Conservation (phyloP, 176 grass and related monocot genomes). For the Sorghum bicolor region DNA sequence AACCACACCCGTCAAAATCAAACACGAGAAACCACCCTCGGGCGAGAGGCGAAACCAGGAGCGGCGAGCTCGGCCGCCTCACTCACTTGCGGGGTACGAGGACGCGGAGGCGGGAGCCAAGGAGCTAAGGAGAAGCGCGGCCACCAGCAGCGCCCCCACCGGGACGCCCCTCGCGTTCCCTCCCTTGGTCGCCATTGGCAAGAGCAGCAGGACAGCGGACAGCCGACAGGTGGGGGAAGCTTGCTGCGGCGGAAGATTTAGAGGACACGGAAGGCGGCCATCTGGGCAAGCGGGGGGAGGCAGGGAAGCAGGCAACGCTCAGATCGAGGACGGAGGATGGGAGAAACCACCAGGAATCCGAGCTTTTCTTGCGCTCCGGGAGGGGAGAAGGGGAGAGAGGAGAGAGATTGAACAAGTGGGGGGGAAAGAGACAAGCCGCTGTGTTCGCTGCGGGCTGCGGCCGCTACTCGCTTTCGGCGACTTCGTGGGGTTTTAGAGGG, state of each 20-base stretch:
- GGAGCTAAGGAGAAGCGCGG: conserved; percentile 34
- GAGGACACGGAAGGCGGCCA: conserved; percentile 31
- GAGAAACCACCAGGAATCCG: conserved; percentile 42
- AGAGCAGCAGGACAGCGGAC: not conserved
- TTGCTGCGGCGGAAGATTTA: conserved; percentile 10
- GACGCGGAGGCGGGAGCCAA: conserved; percentile 36
- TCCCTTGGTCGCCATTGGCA: conserved; percentile 21
- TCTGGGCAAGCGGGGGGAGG: conserved; percentile 27
- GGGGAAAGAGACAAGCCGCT: conserved; percentile 34
- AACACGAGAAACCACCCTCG: not conserved
- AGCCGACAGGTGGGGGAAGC: not conserved
- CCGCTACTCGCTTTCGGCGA: conserved; percentile 7
- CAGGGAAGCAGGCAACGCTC: conserved; percentile 28
- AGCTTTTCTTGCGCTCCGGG: conserved; percentile 34
- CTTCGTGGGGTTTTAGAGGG: conserved; percentile 36
- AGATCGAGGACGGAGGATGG: conserved; percentile 41
- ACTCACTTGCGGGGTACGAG: conserved; percentile 50
- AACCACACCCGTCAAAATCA: conserved; percentile 12
- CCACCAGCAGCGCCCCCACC: conserved; percentile 33
- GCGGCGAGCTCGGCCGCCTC: not conserved
- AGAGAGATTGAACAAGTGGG: conserved; percentile 29
- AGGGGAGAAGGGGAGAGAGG: not conserved
- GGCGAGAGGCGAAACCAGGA: not conserved
- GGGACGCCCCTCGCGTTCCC: not conserved
- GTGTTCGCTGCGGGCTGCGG: conserved; percentile 20